A percentile compares a stretch with the other conserved stretches of the same genome.
phyloP scores from a whole-genome alignment of 2,329 filamentous ascomycete species.

The Fusarium pseudoanthophilum region DNA sequence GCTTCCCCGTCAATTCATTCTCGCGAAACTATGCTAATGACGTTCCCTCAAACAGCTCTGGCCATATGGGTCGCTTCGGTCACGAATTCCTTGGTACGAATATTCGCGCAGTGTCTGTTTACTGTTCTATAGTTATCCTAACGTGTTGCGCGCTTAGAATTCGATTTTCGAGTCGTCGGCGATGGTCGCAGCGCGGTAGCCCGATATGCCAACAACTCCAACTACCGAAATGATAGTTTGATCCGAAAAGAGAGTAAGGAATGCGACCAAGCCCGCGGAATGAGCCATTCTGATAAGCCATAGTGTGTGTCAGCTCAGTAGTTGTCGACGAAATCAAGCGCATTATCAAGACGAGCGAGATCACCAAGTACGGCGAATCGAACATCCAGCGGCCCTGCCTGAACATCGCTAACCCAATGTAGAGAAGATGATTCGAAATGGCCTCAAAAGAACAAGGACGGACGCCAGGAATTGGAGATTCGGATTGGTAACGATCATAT shows the following conservation, averaged over 20 bases:
- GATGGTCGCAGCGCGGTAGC: slow-evolving; percentile 94
- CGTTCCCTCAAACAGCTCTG: slow-evolving; percentile 72
- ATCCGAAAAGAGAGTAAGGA: slow-evolving; percentile 99
- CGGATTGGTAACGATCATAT: slow-evolving; percentile 94
- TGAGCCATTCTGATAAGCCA: slow-evolving; percentile 22
- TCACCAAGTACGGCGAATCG: slow-evolving; percentile 78
- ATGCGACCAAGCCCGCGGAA: background rate
- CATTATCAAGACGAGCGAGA: slow-evolving; percentile 97
- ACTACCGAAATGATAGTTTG: slow-evolving; percentile 97
- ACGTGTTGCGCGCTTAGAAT: slow-evolving; percentile 70
- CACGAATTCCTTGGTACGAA: slow-evolving; percentile 91
- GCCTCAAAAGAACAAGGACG: slow-evolving; percentile 99
- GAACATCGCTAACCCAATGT: slow-evolving; percentile 26
- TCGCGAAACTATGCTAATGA: slow-evolving; percentile 17
- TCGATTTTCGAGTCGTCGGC: slow-evolving; percentile 92
- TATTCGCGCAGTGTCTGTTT: background rate
- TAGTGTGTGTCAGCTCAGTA: slow-evolving; percentile 95
- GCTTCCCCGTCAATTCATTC: background rate
- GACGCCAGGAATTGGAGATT: slow-evolving; percentile 95
- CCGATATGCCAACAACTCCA: slow-evolving; percentile 98
- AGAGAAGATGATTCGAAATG: slow-evolving; percentile 99
- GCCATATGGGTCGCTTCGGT: slow-evolving; percentile 95
- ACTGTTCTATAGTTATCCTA: background rate
- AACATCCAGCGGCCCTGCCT: background rate
- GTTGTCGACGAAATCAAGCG: slow-evolving; percentile 95